These are phyloP conservation scores for Tubosaeta sp. DNA, from an alignment of 768 basidiomycete species.

Conservation along the genomic window DNA sequence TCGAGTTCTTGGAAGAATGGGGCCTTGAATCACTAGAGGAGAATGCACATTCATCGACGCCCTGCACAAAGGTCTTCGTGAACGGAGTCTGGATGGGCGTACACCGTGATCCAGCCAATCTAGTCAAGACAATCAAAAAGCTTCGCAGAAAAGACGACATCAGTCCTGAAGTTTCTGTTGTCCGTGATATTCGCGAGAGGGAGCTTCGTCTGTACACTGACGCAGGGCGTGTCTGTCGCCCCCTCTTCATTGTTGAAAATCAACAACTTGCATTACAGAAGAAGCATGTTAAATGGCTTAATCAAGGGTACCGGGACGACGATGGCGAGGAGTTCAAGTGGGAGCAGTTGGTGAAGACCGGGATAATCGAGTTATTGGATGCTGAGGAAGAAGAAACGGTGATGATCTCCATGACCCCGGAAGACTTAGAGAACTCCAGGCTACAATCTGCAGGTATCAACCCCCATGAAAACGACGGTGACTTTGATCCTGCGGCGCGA, in stretches of 20 bases:
- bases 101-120: conserved; percentile 88
- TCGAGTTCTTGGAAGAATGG: conserved; percentile 99
- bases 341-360: conserved; percentile 80
- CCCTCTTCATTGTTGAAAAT: conserved; percentile 93
- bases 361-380: conserved; percentile 91
- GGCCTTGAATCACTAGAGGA: conserved; percentile 94
- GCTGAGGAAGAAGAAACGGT: conserved; percentile 99
- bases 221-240: conserved; percentile 94
- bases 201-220: conserved; percentile 95
- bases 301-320: conserved; percentile 53
- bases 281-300: conserved; percentile 75
- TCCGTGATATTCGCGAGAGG: conserved; percentile 94
- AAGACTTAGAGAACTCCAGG: conserved; percentile 86
- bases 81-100: conserved; percentile 99
- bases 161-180: conserved; percentile 93
- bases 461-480: conserved; percentile 54
- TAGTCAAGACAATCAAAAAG: conserved; percentile 91
- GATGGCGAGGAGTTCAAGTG: conserved; percentile 68
- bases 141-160: conserved; percentile 93
- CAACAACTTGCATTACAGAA: conserved; percentile 82
- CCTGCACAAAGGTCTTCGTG: conserved; percentile 95
- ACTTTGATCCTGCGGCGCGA: conserved; percentile 84
- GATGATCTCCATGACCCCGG: conserved; percentile 98
- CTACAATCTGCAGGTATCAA: conserved; percentile 58
- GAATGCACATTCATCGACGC: conserved; percentile 78